Evolutionary conservation across 208 protist species (phyloP).

Genomic region (Acanthamoeba comandoni): DNA sequence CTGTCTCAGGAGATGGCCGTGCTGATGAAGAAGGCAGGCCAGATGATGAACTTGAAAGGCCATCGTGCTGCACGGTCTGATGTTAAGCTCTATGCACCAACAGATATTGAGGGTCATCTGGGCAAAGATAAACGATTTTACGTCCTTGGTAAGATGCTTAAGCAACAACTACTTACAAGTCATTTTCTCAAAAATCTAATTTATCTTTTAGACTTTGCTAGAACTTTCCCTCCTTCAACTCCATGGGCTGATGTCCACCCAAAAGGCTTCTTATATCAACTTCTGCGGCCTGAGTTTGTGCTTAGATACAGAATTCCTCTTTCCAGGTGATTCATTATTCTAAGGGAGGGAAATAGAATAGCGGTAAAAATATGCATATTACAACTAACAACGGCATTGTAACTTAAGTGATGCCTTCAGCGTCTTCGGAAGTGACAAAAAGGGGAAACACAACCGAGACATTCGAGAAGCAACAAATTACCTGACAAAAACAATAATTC

Average conservation of each 20-base stretch:
- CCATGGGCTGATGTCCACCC: constrained; percentile 24
- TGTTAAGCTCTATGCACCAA: constrained; percentile 46
- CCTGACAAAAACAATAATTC: constrained; percentile 30
- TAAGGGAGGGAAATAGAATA: background rate
- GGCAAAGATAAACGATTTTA: constrained; percentile 61
- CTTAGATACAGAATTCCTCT: constrained; percentile 27
- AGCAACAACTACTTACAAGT: background rate
- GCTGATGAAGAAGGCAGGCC: constrained; percentile 73
- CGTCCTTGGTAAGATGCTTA: constrained; percentile 20
- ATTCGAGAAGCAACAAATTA: constrained; percentile 56
- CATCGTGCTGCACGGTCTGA: background rate
- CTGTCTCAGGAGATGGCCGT: background rate
- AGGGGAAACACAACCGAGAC: constrained; percentile 12
- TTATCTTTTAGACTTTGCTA: constrained; percentile 54
- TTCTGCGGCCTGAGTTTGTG: constrained; percentile 71
- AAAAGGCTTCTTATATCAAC: constrained; percentile 45
- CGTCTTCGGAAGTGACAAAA: constrained; percentile 51
- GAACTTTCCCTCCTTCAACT: constrained; percentile 51
- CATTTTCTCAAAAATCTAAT: background rate
- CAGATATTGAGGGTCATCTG: constrained; percentile 74
- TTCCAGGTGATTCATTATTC: constrained; percentile 25
- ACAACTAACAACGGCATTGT: background rate
- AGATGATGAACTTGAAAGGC: constrained; percentile 63
- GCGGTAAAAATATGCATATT: too few relatives aligned
- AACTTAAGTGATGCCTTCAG: constrained; percentile 48